Evolutionary conservation across 1,284 basidiomycete species (phyloP), one percentile per base, ranked within the genome.

Genomic region (Trichosporon coremiiforme): DNA sequence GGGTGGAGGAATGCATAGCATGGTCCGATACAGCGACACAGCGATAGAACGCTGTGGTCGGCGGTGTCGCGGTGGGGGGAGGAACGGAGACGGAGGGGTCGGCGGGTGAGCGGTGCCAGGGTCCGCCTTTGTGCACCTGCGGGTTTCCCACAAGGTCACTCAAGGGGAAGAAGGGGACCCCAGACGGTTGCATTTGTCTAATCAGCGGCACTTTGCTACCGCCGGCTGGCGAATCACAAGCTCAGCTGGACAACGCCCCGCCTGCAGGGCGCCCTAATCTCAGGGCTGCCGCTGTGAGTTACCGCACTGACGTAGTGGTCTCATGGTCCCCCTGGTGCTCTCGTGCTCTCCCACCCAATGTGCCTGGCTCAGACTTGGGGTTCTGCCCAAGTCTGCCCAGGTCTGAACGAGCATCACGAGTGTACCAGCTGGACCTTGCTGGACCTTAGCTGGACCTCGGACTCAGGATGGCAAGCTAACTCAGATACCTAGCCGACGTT

Each of bases 251-350:
- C 7, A 17, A 29, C 36, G 64, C 38, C 41, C 35, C 35, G 35
- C 33, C 33, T 35, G 33, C 33, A 35, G 9, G 33, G 33, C 33
- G 33, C 64, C 50, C 50, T 53, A 53, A 53, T 53, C 50, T 53
- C 38, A 45, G 38, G 38, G 45, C n/a, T 15, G 3, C 36, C 38
- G 25, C 64, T 10, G 38, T 10, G 45, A 45, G 38, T 65, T 31
- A 41, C 64, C 65, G 45, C 50, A 36, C 45, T 57, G 38, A 36
- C 65, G 38, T 47, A 36, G 45, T 38, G 33, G 12, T 36, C 29
- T 15, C 57, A 15, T 33, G 29, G 22, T 10, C 33, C 33, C 33
- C 45, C n/a, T 33, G 22, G 17, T 38, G 36, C 36, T 13, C 36
- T 38, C 36, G 36, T 38, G 36, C 36, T 38, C 36, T 38, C 35